Evolutionary conservation across 106 monocot genomes (phyloP), one percentile per base, ranked within the genome.

Genomic region (Xerophyta viscosa): DNA sequence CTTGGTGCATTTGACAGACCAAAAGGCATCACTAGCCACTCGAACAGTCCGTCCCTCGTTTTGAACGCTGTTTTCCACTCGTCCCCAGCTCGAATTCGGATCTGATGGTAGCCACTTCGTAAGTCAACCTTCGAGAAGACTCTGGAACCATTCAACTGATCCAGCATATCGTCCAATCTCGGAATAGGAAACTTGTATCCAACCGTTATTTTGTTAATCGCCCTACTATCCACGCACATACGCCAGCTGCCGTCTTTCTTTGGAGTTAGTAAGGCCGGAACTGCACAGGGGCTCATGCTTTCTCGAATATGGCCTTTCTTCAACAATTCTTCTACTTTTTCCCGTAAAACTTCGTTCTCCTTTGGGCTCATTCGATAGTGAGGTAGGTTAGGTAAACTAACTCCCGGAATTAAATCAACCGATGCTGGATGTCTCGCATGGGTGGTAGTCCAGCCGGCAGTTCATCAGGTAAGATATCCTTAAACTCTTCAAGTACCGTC

Each of bases 51-150:
- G 0, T 72, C 43, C 6, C 21, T 6, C 0, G 58, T 64, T 23
- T 64, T 64, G 19, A 65, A 72, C 3, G 59, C 20, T 3, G 30
- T 65, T 19, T 58, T 64, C 58, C 66, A 66, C 28, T 73, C 41
- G 31, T 66, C 46, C 0, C 37, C 15, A 0, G 6, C 6, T 1
- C 13, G 0, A 5, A 73, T 41, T 1, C 27, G 3, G 0, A 66
- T 53, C 31, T 65, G 52, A 27, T 72, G 52, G 6, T 59, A 72
- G 2, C 31, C 31, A 27, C 52, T 65, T 1, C 24, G n/a, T 1
- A 66, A 27, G n/a, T 60, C 45, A 2, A 72, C 11, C 21, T 72
- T 72, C 0, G 46, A 69, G 20, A 72, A 60, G 2, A 71, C 6
- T 0, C 9, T 37, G 0, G 49, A 25, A 9, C 56, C 29, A 1